Conservation (phyloP, 2,329 filamentous ascomycete genomes). For the Didymella pinodella region DNA sequence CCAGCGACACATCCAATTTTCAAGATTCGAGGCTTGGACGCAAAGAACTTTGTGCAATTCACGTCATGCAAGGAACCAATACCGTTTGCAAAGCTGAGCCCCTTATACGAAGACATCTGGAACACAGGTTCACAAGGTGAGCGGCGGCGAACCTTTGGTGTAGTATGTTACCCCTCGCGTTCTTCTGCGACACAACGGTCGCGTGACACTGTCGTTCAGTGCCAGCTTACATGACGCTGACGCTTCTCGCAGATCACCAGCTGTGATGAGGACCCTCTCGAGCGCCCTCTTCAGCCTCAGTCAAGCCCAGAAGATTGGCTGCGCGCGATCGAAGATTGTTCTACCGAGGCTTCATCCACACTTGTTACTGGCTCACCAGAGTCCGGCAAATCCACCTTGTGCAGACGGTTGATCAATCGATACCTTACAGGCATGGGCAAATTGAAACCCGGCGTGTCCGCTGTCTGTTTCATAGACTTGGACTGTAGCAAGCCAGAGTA, state of each 20-base stretch:
- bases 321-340: constrained; percentile 53
- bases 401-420: constrained; percentile 70
- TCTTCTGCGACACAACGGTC: neutral
- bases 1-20: constrained; percentile 75
- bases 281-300: constrained; percentile 46
- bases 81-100: constrained; percentile 67
- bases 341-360: constrained; percentile 52
- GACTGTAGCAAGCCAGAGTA: constrained; percentile 83
- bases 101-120: constrained; percentile 73
- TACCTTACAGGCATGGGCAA: constrained; percentile 62
- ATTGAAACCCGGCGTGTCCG: constrained; percentile 35
- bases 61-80: constrained; percentile 57
- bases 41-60: constrained; percentile 61
- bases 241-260: constrained; percentile 34
- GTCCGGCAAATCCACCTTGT: constrained; percentile 79
- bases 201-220: neutral
- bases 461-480: constrained; percentile 72
- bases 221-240: constrained; percentile 9
- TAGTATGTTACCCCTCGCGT: constrained; percentile 35
- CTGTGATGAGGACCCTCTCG: constrained; percentile 37
- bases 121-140: constrained; percentile 52
- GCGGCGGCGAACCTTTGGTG: constrained; percentile 42
- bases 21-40: constrained; percentile 65
- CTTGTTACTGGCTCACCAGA: constrained; percentile 75
- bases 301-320: constrained; percentile 68